A percentile compares a stretch with the other conserved stretches of the same genome.
Evolutionary conservation across 192 early-diverging fungal species (phyloP).

Genomic region (Backusella mclennaniae): DNA sequence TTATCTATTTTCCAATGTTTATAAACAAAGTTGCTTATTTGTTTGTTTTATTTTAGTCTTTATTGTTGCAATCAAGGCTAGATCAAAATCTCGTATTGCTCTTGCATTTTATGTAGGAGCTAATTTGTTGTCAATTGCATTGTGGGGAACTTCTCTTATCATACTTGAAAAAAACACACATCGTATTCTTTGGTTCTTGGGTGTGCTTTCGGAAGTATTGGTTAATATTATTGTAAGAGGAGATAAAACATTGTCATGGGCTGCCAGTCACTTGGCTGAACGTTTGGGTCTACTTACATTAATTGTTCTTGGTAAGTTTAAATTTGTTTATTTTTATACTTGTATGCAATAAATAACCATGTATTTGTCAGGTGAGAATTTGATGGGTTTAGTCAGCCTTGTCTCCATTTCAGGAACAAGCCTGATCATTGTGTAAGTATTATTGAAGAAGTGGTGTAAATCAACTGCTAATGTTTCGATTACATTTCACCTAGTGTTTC

Average conservation of each 20-base stretch:
- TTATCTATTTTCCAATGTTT: neutral
- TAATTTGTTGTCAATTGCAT: slow-evolving; percentile 41
- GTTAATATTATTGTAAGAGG: slow-evolving; percentile 40
- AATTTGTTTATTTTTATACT: neutral
- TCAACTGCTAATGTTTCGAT: neutral
- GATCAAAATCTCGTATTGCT: slow-evolving; percentile 37
- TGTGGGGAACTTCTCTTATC: slow-evolving; percentile 42
- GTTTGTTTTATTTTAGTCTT: slow-evolving; percentile 14
- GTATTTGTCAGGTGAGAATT: slow-evolving; percentile 25
- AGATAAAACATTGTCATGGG: slow-evolving; percentile 44
- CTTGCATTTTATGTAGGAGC: slow-evolving; percentile 41
- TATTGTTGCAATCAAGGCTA: slow-evolving; percentile 20
- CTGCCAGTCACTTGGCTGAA: slow-evolving; percentile 50
- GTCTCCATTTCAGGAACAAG: slow-evolving; percentile 22
- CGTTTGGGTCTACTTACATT: slow-evolving; percentile 45
- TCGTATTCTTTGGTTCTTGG: slow-evolving; percentile 43
- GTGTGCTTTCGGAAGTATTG: slow-evolving; percentile 37
- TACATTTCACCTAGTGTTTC: slow-evolving; percentile 7
- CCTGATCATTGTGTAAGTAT: slow-evolving; percentile 28
- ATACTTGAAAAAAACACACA: slow-evolving; percentile 32
- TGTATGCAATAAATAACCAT: neutral
- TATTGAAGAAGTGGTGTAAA: neutral
- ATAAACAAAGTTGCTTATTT: neutral
- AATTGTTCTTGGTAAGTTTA: slow-evolving; percentile 45
- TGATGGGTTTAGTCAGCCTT: slow-evolving; percentile 29